A percentile compares a stretch with the other conserved stretches of the same genome.
phyloP scores from a whole-genome alignment of 225 moss, liverwort and hornwort genomes.

The Neckera pumila region DNA sequence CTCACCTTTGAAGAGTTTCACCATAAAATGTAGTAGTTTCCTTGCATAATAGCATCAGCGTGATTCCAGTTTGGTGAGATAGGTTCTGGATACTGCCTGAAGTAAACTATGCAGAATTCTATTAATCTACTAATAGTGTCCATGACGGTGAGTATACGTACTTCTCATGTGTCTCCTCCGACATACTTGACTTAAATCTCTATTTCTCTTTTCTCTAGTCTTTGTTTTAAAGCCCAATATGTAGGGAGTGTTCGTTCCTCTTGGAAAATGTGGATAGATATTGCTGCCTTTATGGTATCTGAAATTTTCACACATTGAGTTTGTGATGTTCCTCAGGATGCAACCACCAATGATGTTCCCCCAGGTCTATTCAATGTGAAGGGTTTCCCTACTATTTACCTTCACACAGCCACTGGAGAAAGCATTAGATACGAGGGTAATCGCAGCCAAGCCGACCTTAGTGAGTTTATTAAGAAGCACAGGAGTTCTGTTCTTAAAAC shows the following conservation, averaged over 20 bases:
- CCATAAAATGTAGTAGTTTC: background rate
- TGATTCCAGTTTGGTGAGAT: background rate
- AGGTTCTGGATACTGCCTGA: background rate
- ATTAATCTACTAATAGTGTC: background rate
- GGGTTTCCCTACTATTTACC: slow-evolving; percentile 81
- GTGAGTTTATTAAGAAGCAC: slow-evolving; percentile 64
- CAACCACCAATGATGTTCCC: slow-evolving; percentile 70
- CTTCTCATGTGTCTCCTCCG: background rate
- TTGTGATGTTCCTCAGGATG: slow-evolving; percentile 51
- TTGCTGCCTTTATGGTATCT: background rate
- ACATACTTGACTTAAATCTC: background rate
- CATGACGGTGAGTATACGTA: background rate
- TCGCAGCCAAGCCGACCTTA: slow-evolving; percentile 61
- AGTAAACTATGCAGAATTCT: background rate
- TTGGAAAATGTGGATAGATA: background rate
- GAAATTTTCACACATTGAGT: background rate
- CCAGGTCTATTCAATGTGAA: slow-evolving; percentile 59
- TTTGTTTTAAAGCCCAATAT: background rate
- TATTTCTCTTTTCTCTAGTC: background rate
- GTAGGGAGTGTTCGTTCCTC: background rate
- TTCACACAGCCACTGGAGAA: slow-evolving; percentile 56
- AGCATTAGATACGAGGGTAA: slow-evolving; percentile 53
- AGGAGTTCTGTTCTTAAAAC: slow-evolving; percentile 6
- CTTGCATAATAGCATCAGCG: background rate
- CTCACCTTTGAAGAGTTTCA: background rate